Evolutionary conservation across 2,329 filamentous ascomycete genomes (phyloP).

Genomic region (Pseudogymnoascus sp.): DNA sequence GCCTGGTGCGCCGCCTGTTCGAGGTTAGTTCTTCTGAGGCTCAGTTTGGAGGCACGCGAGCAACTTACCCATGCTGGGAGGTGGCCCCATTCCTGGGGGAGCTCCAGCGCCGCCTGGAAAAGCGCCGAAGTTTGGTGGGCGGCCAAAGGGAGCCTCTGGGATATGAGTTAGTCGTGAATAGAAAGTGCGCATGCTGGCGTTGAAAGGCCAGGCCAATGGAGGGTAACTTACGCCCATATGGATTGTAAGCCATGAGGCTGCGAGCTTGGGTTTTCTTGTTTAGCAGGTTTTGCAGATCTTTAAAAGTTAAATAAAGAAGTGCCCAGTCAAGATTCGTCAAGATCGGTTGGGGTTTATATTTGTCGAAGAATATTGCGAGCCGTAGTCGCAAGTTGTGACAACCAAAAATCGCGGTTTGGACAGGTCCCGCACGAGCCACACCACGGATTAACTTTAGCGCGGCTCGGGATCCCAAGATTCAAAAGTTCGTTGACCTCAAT

Average conservation of each 20-base stretch:
- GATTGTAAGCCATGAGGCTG: constrained; percentile 29
- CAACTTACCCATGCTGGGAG: constrained; percentile 71
- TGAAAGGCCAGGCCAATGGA: not conserved
- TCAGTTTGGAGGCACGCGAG: constrained; percentile 11
- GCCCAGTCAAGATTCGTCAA: not conserved
- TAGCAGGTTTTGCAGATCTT: not conserved
- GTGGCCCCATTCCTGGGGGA: constrained; percentile 64
- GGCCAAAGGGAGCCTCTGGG: constrained; percentile 50
- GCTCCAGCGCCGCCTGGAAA: constrained; percentile 53
- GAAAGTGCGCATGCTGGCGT: not conserved
- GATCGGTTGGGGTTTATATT: not conserved
- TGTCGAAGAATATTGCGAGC: not conserved
- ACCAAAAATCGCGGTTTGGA: constrained; percentile 5
- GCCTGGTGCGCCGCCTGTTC: constrained; percentile 65
- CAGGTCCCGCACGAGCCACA: constrained; percentile 7
- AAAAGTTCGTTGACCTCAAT: constrained; percentile 9
- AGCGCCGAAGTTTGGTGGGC: constrained; percentile 63
- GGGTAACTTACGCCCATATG: constrained; percentile 27
- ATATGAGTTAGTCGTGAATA: not conserved
- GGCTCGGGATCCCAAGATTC: constrained; percentile 1
- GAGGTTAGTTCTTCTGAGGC: constrained; percentile 15
- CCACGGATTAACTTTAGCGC: constrained; percentile 2
- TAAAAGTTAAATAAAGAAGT: not conserved
- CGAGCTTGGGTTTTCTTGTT: not conserved
- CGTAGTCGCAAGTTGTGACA: not conserved